These are phyloP conservation scores for Cryptococcus neoformans DNA, from an alignment of 1,284 basidiomycete species.

Conservation along the genomic window DNA sequence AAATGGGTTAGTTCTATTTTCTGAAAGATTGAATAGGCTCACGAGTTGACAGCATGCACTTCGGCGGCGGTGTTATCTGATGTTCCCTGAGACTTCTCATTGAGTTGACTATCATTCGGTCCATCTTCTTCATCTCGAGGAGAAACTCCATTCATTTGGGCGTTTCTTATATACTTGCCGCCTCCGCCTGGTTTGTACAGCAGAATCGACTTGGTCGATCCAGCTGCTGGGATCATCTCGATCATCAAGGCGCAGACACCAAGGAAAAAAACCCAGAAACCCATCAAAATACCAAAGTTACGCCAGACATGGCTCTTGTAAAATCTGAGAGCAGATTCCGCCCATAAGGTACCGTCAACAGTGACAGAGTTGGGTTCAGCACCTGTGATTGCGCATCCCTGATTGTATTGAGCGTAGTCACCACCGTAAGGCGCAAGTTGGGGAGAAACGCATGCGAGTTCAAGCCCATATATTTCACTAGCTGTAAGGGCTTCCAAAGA, in stretches of 20 bases:
- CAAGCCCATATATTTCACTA: slow-evolving; percentile 51
- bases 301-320: slow-evolving; percentile 62
- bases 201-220: slow-evolving; percentile 29
- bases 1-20: slow-evolving; percentile 2
- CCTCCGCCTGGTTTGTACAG: slow-evolving; percentile 41
- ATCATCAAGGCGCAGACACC: slow-evolving; percentile 11
- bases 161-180: slow-evolving; percentile 24
- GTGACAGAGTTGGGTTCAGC: slow-evolving; percentile 34
- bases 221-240: slow-evolving; percentile 33
- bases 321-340: slow-evolving; percentile 64
- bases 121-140: slow-evolving; percentile 51
- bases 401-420: slow-evolving; percentile 22
- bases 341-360: slow-evolving; percentile 56
- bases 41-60: slow-evolving; percentile 22
- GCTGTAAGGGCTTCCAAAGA: slow-evolving; percentile 51
- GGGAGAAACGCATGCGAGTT: slow-evolving; percentile 47
- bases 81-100: slow-evolving; percentile 29
- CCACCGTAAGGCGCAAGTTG: slow-evolving; percentile 46
- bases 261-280: slow-evolving; percentile 49
- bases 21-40: slow-evolving; percentile 1
- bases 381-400: slow-evolving; percentile 48
- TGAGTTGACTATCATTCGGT: slow-evolving; percentile 53
- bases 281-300: slow-evolving; percentile 59
- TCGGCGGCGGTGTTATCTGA: slow-evolving; percentile 13
- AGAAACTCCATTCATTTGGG: slow-evolving; percentile 47